phyloP scores from a whole-genome alignment of 2,329 filamentous ascomycete genomes.

The Neopestalotiopsis sp. region DNA sequence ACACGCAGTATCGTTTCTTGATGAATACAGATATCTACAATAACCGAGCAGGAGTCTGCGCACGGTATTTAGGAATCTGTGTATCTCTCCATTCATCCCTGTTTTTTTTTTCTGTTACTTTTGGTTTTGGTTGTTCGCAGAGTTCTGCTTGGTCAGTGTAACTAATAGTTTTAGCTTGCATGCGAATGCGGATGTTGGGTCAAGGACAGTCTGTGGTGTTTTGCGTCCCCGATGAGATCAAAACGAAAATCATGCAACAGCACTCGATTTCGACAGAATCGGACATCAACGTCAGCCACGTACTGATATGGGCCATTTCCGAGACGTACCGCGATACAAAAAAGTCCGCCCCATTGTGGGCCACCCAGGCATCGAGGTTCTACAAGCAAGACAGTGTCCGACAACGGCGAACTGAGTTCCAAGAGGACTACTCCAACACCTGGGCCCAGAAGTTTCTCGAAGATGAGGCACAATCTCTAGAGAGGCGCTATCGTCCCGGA shows the following conservation, averaged over 20 bases:
- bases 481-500: conserved; percentile 56
- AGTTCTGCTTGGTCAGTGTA: too few species aligned
- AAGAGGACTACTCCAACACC: conserved; percentile 24
- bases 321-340: conserved; percentile 60
- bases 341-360: conserved; percentile 64
- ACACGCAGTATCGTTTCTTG: too few species aligned
- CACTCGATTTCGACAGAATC: conserved; percentile 19
- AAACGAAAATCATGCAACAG: conserved; percentile 51
- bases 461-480: conserved; percentile 56
- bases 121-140: too few species aligned
- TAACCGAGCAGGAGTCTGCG: too few species aligned
- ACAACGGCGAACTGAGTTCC: conserved; percentile 23
- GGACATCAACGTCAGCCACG: conserved; percentile 54
- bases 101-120: too few species aligned
- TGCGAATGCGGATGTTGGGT: conserved; percentile 74
- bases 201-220: conserved; percentile 70
- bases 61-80: too few species aligned
- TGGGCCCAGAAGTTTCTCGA: conserved; percentile 54
- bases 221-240: conserved; percentile 63
- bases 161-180: conserved; percentile 56
- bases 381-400: conserved; percentile 46
- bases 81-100: too few species aligned
- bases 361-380: conserved; percentile 60
- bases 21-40: too few species aligned
- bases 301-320: conserved; percentile 64